Percentiles rank a stretch among this genome's conserved stretches.
Evolutionary conservation across 78 protist genomes (phyloP).

Genomic region (Dictyostelium discoideum): dicty_2.7 NC_007088.5:7223501-7224000

Average conservation of each 20-base stretch:
- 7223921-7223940: background rate
- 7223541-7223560: background rate
- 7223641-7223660: no score
- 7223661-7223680: background rate
- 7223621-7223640: no score
- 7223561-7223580: no score
- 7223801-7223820: background rate
- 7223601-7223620: no score
- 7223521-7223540: background rate
- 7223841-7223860: background rate
- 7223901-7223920: constrained; percentile 8
- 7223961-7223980: background rate
- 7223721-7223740: background rate
- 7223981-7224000: background rate
- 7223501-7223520: background rate
- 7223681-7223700: background rate
- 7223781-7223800: background rate
- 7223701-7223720: background rate
- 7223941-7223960: constrained; percentile 7
- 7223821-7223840: background rate
- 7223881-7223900: constrained; percentile 1
- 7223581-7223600: no score
- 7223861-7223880: background rate
- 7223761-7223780: background rate
- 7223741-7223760: no score